Evolutionary conservation across 2,329 filamentous ascomycete genomes (phyloP).

Genomic region (Blastomyces parvus): DNA sequence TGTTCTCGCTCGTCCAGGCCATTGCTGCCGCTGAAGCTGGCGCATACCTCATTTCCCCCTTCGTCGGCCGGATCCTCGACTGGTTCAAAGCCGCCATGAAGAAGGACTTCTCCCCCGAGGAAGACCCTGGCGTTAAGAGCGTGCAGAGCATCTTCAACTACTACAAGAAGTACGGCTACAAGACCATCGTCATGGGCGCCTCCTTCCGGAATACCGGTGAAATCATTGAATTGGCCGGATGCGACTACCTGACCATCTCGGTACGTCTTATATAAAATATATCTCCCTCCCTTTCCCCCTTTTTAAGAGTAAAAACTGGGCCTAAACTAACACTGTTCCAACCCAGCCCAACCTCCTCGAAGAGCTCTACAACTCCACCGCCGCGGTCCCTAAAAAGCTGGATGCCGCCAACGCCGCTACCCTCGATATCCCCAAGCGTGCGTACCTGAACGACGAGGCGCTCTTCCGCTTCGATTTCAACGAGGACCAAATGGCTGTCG

Average conservation of each 20-base stretch:
- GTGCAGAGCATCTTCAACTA: constrained; percentile 97
- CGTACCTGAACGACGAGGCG: constrained; percentile 82
- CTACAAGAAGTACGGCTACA: constrained; percentile 99
- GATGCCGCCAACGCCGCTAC: constrained; percentile 55
- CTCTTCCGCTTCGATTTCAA: constrained; percentile 98
- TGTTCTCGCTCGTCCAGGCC: constrained; percentile 94
- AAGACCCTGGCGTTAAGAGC: constrained; percentile 92
- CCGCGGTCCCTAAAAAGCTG: constrained; percentile 84
- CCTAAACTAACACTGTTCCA: constrained; percentile 15
- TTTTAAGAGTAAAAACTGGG: no score
- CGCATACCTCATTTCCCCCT: constrained; percentile 97
- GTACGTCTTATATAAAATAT: constrained; percentile 47
- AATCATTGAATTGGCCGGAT: constrained; percentile 96
- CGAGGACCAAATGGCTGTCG: constrained; percentile 97
- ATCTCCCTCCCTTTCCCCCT: neutral
- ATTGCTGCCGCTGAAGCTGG: constrained; percentile 91
- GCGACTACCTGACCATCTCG: constrained; percentile 97
- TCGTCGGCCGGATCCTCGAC: constrained; percentile 97
- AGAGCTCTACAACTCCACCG: constrained; percentile 78
- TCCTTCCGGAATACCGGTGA: constrained; percentile 95
- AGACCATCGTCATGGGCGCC: constrained; percentile 99
- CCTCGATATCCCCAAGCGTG: constrained; percentile 76
- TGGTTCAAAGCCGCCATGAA: constrained; percentile 97
- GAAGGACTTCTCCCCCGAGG: constrained; percentile 81
- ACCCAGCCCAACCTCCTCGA: constrained; percentile 82